phyloP scores from a whole-genome alignment of 2,329 filamentous ascomycete species.

The Neoscytalidium dimidiatum region DNA sequence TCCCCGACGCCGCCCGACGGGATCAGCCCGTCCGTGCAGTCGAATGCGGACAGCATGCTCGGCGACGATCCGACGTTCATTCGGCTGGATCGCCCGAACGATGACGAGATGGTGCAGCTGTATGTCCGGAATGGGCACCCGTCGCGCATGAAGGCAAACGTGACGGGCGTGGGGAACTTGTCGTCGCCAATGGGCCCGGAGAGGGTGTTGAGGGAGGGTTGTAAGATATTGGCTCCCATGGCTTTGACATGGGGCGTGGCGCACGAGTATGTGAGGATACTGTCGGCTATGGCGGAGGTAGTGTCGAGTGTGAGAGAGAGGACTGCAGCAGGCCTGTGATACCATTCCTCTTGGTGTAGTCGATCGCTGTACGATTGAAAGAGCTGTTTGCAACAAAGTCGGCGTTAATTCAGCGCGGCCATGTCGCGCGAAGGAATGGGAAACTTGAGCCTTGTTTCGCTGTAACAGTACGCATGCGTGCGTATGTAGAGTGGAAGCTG shows the following conservation, averaged over 20 bases:
- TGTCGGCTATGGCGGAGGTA: background rate
- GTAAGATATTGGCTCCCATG: constrained; percentile 32
- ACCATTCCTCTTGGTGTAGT: too few relatives aligned
- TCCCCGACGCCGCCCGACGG: background rate
- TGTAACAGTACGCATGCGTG: too few relatives aligned
- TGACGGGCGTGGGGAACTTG: constrained; percentile 57
- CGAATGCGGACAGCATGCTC: constrained; percentile 11
- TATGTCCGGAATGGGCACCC: constrained; percentile 54
- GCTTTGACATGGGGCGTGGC: background rate
- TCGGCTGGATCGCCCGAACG: constrained; percentile 57
- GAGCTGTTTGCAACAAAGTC: too few relatives aligned
- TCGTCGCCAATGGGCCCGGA: constrained; percentile 39
- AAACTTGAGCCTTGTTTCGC: too few relatives aligned
- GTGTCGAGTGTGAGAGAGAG: background rate
- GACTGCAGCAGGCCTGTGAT: background rate
- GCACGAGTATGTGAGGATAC: background rate
- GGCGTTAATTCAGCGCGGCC: too few relatives aligned
- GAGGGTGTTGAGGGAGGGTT: constrained; percentile 41
- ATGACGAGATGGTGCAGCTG: constrained; percentile 60
- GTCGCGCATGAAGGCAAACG: constrained; percentile 50
- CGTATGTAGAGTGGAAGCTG: too few relatives aligned
- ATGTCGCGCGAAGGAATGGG: too few relatives aligned
- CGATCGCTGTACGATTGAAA: too few relatives aligned
- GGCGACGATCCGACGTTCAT: constrained; percentile 46
- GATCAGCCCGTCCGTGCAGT: background rate